Base-by-base conservation (phyloP, 345 rosid species). In the Angophora floribunda region DNA sequence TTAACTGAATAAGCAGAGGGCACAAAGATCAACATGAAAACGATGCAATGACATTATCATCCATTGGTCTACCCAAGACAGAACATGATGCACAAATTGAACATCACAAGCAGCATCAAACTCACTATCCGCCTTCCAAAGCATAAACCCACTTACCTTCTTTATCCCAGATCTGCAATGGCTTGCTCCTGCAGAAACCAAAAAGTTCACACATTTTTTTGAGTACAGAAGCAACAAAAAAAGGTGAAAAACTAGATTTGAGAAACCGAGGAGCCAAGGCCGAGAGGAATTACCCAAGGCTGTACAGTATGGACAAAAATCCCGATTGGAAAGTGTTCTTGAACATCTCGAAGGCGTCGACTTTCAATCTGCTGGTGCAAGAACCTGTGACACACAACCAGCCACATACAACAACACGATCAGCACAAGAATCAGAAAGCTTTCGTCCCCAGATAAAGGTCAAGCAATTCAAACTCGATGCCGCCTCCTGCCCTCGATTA, bases 271-370 rank as follows among this genome's bases (percentile, higher is more conserved):
- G 26, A 11, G 61, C 9, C 52, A 45, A 63, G 65, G 80, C 80
- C 47, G 24, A 70, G 47, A 70, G 47, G 47, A 70, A 70, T 70
- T 89, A 96, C 98, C 97, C 97, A 63, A 94, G 94, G 90, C 97
- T 95, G 92, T 96, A 96, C 70, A 96, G 85, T 78, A 96, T 95
- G 87, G 98, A 95, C 49, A 95, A 90, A 89, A 94, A 94, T 89
- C 98, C 98, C 86, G 98, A 96, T 88, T 96, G 97, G 93, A 95
- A 96, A 78, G 97, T 95, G 93, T 94, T 95, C 91, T 93, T 96
- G 89, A 96, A 96, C 98, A 94, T 96, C 85, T 85, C 44, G 26
- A 70, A 36, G 80, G 80, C 6, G 80, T 70, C 41, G 9, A 17
- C 22, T 70, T 13, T 70, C 80, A 17, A 70, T 0, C 79, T 19